phyloP scores from a whole-genome alignment of 352 stramenopile species.

The Thalassiosira delicatula region DNA sequence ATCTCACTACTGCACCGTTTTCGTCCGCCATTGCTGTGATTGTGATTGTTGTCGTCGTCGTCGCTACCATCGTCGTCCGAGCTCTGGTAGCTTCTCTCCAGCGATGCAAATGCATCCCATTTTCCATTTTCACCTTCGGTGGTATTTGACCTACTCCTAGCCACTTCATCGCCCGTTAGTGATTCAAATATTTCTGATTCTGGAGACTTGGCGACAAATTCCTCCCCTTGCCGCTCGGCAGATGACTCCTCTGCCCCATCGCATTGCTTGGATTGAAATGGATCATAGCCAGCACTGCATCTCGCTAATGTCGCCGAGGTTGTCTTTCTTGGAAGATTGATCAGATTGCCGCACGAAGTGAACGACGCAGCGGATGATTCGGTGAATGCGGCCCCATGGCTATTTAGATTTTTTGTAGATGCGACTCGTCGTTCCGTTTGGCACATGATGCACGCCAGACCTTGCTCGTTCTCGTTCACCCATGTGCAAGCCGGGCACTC shows the following conservation, averaged over 20 bases:
- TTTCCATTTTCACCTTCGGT: neutral
- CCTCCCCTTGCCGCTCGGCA: neutral
- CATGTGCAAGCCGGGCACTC: slow-evolving; percentile 25
- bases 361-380: too few species aligned
- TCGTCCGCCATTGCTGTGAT: neutral
- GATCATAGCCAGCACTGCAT: neutral
- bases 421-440: slow-evolving; percentile 19
- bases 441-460: slow-evolving; percentile 35
- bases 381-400: too few species aligned
- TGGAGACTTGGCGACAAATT: neutral
- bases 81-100: slow-evolving; percentile 26
- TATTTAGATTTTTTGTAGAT: too few species aligned
- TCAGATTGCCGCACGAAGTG: neutral
- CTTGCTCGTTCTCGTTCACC: slow-evolving; percentile 22
- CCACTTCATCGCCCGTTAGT: neutral
- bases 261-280: neutral
- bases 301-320: neutral
- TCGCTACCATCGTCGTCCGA: neutral
- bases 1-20: neutral
- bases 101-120: slow-evolving; percentile 38
- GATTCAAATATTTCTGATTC: neutral
- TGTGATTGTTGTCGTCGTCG: neutral
- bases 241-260: neutral
- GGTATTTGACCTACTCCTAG: neutral
- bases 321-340: neutral